Conservation (phyloP, 352 stramenopile species). For the Stephanocyclus meneghinianus region DNA sequence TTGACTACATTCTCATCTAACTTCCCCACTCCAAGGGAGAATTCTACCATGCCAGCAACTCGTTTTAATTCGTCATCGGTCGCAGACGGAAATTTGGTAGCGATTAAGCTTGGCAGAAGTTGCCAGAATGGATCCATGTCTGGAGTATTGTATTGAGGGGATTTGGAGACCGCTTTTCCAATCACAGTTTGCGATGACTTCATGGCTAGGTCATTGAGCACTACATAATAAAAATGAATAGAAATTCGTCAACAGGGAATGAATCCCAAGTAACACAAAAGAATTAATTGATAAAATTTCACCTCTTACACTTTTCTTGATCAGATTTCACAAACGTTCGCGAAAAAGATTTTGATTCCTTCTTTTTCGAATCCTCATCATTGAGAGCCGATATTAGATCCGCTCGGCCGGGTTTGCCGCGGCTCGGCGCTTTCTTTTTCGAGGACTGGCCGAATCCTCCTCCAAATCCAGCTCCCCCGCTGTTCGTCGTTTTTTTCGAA, state of each 20-base stretch:
- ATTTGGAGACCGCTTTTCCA: slow-evolving; percentile 54
- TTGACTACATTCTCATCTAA: slow-evolving; percentile 59
- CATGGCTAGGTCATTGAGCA: slow-evolving; percentile 54
- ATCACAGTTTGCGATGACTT: slow-evolving; percentile 51
- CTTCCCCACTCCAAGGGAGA: slow-evolving; percentile 44
- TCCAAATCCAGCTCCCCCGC: not conserved
- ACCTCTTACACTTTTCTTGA: slow-evolving; percentile 45
- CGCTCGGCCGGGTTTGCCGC: slow-evolving; percentile 20
- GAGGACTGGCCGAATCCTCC: slow-evolving; percentile 27
- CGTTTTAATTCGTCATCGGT: slow-evolving; percentile 60
- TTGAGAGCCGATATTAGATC: slow-evolving; percentile 35
- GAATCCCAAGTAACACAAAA: not conserved
- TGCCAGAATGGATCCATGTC: slow-evolving; percentile 75
- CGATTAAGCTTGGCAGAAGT: slow-evolving; percentile 71
- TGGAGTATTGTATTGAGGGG: slow-evolving; percentile 37
- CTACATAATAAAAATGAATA: not conserved
- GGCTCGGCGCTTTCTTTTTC: slow-evolving; percentile 11
- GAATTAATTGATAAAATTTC: not conserved
- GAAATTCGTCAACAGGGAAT: not conserved
- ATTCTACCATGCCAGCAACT: slow-evolving; percentile 67
- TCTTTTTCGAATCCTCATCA: slow-evolving; percentile 35
- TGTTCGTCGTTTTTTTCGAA: not conserved
- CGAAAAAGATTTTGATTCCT: slow-evolving; percentile 30
- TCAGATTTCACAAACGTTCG: slow-evolving; percentile 70
- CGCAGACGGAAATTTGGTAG: slow-evolving; percentile 64